Percentiles rank a stretch among this genome's conserved stretches.
Evolutionary conservation across 176 grass and related monocot genomes (phyloP).

Genomic region (Paspalum notatum): DNA sequence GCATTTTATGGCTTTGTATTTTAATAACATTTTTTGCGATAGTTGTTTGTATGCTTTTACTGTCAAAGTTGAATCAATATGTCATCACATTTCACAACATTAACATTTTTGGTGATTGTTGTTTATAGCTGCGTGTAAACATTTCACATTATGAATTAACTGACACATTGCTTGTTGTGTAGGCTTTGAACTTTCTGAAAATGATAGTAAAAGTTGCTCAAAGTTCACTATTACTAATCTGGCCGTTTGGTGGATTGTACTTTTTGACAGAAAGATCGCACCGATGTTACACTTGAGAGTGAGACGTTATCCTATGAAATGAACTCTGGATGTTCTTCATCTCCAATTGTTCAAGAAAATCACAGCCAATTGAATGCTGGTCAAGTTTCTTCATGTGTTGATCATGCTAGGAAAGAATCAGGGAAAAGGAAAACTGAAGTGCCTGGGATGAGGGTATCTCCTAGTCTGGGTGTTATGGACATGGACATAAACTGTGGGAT

Average conservation of each 20-base stretch:
- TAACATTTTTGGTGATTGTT: too few species aligned
- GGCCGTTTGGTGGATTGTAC: conserved; percentile 1
- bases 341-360: conserved; percentile 30
- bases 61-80: not conserved
- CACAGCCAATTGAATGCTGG: conserved; percentile 30
- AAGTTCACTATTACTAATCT: conserved; percentile 27
- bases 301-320: conserved; percentile 22
- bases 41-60: not conserved
- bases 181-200: not conserved
- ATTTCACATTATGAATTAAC: too few species aligned
- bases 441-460: conserved; percentile 6
- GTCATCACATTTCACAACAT: too few species aligned
- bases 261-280: conserved; percentile 29
- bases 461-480: conserved; percentile 18
- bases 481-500: not conserved
- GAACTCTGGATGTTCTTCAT: conserved; percentile 8
- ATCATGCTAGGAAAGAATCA: conserved; percentile 37
- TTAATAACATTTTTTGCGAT: not conserved
- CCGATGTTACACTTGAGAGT: conserved; percentile 16
- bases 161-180: too few species aligned
- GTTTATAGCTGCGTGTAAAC: too few species aligned
- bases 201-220: not conserved
- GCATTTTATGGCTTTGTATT: not conserved
- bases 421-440: conserved; percentile 34
- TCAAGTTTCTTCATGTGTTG: conserved; percentile 12